These are phyloP conservation scores for Penicillium hordei DNA, from an alignment of 2,329 filamentous ascomycete species.

Conservation along the genomic window DNA sequence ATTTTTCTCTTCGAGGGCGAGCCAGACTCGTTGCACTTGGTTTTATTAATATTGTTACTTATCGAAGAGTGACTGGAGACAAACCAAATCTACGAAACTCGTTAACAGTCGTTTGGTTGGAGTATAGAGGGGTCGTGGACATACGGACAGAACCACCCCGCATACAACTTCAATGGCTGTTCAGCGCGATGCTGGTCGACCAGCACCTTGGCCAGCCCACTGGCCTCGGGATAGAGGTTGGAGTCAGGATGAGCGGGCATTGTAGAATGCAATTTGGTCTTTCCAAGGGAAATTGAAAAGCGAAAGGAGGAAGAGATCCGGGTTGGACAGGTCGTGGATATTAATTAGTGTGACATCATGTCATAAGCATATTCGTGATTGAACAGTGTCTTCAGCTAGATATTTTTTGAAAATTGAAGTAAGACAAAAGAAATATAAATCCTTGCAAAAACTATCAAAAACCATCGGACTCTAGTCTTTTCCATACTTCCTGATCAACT, in stretches of 20 bases:
- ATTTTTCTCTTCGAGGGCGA: slow-evolving; percentile 69
- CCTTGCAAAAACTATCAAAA: neutral
- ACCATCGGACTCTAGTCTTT: slow-evolving; percentile 3
- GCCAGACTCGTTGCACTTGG: slow-evolving; percentile 67
- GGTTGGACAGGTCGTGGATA: neutral
- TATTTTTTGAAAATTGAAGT: no score
- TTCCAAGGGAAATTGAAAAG: neutral
- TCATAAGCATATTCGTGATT: neutral
- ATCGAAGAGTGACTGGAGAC: neutral
- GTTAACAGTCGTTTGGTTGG: neutral
- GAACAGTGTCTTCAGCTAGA: neutral
- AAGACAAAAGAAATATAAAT: neutral
- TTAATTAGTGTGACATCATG: neutral
- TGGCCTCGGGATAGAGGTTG: slow-evolving; percentile 47
- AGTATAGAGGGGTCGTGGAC: slow-evolving; percentile 17
- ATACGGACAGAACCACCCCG: slow-evolving; percentile 69
- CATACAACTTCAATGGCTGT: slow-evolving; percentile 61
- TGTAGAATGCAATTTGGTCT: neutral
- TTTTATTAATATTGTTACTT: slow-evolving; percentile 5
- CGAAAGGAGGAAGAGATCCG: neutral
- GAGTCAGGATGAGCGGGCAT: slow-evolving; percentile 42
- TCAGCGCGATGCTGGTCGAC: slow-evolving; percentile 36
- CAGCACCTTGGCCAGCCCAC: slow-evolving; percentile 43
- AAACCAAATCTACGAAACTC: slow-evolving; percentile 34
- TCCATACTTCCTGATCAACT: slow-evolving; percentile 70